Conservation (phyloP, 202 grass and related monocot species). For the Digitaria exilis region DNA sequence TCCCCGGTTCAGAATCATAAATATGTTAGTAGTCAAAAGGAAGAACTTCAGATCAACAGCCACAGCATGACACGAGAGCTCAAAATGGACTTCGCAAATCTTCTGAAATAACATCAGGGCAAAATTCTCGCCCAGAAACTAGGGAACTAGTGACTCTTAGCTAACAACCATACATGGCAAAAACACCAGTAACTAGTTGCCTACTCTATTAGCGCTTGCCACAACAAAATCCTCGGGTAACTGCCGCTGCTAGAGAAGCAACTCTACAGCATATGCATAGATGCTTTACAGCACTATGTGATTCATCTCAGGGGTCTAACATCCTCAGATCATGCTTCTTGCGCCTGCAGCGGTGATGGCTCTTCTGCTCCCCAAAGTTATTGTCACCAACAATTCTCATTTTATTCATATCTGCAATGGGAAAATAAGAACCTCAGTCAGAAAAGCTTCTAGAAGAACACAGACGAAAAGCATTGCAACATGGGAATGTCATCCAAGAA, state of each 20-base stretch:
- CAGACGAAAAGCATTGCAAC: background rate
- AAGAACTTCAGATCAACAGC: too few relatives aligned
- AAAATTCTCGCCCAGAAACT: background rate
- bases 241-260: background rate
- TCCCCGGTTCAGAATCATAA: background rate
- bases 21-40: too few relatives aligned
- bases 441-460: slow-evolving; percentile 10
- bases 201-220: background rate
- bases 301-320: slow-evolving; percentile 48
- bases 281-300: slow-evolving; percentile 17
- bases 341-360: slow-evolving; percentile 67
- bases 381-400: slow-evolving; percentile 62
- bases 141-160: background rate
- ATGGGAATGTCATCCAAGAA: background rate
- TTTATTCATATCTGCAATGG: slow-evolving; percentile 55
- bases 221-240: slow-evolving; percentile 1
- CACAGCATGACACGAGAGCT: too few relatives aligned
- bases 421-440: background rate
- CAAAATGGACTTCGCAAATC: background rate
- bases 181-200: slow-evolving; percentile 11
- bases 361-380: slow-evolving; percentile 81
- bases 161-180: slow-evolving; percentile 4
- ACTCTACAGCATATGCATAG: background rate
- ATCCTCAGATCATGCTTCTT: slow-evolving; percentile 79
- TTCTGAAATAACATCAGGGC: background rate